Conservation (phyloP, 208 protist genomes). For the Acanthamoeba royreba region DNA sequence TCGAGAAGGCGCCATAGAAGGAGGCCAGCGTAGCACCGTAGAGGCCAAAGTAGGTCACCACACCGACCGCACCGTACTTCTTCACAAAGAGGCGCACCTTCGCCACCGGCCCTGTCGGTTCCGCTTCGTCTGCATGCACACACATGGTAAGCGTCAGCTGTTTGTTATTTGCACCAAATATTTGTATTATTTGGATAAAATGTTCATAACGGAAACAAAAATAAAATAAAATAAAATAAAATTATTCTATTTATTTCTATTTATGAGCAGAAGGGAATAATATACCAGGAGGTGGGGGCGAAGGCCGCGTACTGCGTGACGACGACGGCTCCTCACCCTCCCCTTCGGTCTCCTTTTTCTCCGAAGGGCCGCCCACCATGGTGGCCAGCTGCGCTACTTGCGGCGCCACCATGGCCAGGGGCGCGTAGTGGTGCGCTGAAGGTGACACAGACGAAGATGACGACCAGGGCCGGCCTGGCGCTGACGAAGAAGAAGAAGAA, state of each 20-base stretch:
- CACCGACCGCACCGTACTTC: constrained; percentile 34
- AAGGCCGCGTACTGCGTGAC: neutral
- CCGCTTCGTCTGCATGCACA: neutral
- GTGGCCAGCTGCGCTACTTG: no score
- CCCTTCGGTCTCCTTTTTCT: neutral
- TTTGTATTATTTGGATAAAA: no score
- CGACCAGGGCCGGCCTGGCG: no score
- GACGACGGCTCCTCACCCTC: constrained; percentile 7
- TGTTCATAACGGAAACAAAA: no score
- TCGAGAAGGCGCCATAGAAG: constrained; percentile 4
- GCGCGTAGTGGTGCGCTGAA: neutral
- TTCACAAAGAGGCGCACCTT: neutral
- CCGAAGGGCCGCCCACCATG: neutral
- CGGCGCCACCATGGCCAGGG: no score
- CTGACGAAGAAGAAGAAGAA: neutral
- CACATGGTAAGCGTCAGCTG: no score
- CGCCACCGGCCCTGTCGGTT: neutral
- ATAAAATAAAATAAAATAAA: no score
- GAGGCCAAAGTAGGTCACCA: constrained; percentile 37
- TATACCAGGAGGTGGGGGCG: neutral
- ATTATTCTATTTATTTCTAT: no score
- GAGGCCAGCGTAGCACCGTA: constrained; percentile 15
- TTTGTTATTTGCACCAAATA: no score
- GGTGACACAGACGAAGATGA: neutral
- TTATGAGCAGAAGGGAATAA: neutral